phyloP scores from a whole-genome alignment of 371 early-diverging fungal species.

The Sporodiniella umbellata region DNA sequence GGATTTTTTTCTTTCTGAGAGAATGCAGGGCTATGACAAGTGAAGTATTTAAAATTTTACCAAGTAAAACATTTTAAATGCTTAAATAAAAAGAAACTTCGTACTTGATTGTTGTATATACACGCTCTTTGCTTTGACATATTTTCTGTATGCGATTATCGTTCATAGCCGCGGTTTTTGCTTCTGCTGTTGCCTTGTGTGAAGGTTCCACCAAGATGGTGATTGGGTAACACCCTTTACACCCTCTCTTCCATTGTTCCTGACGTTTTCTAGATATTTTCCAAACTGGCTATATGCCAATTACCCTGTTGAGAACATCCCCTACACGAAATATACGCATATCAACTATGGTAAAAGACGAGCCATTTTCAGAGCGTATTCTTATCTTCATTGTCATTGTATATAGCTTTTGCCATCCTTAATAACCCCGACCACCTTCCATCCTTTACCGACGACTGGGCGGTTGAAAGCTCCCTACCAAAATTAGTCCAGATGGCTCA shows the following conservation, averaged over 20 bases:
- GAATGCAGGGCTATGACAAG: neutral
- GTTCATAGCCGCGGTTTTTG: conserved; percentile 16
- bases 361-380: neutral
- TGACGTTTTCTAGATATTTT: conserved; percentile 52
- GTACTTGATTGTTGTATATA: neutral
- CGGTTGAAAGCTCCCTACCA: conserved; percentile 34
- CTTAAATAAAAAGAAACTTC: conserved; percentile 1
- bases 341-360: conserved; percentile 55
- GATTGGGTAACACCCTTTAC: conserved; percentile 24
- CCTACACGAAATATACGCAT: conserved; percentile 53
- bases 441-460: conserved; percentile 51
- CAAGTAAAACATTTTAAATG: conserved; percentile 10
- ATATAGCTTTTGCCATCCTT: conserved; percentile 38
- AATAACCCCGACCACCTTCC: conserved; percentile 31
- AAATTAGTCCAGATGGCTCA: conserved; percentile 52
- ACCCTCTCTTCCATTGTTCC: neutral
- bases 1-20: neutral
- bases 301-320: conserved; percentile 44
- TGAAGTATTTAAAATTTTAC: conserved; percentile 16
- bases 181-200: conserved; percentile 20
- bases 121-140: no score
- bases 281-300: conserved; percentile 59
- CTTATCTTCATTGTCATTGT: neutral
- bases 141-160: conserved; percentile 14
- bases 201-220: conserved; percentile 26